Conservation (phyloP, 2,329 filamentous ascomycete species). For the Colletotrichum eremochloae region DNA sequence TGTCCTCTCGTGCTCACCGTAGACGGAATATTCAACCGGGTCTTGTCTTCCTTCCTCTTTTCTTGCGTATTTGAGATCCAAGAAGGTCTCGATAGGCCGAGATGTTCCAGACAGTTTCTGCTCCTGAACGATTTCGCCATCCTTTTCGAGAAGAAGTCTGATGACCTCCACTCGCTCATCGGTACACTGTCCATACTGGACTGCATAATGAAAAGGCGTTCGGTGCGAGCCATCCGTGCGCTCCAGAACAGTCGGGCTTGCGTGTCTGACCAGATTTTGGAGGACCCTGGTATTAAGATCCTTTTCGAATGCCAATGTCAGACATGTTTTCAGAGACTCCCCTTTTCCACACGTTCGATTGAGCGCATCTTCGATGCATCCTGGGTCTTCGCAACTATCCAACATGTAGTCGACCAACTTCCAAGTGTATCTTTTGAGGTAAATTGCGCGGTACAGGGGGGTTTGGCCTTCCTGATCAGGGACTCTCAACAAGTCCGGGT, state of each 20-base stretch:
- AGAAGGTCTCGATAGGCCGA: neutral
- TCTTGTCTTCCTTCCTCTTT: neutral
- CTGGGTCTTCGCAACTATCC: neutral
- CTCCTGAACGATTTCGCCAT: slow-evolving; percentile 32
- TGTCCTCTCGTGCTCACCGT: neutral
- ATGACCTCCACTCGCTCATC: slow-evolving; percentile 43
- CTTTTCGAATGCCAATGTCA: slow-evolving; percentile 7
- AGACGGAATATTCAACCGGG: neutral
- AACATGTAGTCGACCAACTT: neutral
- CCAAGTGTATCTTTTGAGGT: slow-evolving; percentile 3
- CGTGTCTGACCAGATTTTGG: neutral
- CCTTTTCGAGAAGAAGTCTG: slow-evolving; percentile 42
- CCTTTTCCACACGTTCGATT: neutral
- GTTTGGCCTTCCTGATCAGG: neutral
- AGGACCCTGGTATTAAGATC: neutral
- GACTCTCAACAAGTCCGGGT: neutral
- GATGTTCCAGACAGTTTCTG: neutral
- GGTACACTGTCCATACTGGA: slow-evolving; percentile 44
- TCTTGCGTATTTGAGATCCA: neutral
- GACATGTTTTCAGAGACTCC: neutral
- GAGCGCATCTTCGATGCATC: neutral
- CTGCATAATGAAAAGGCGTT: slow-evolving; percentile 45
- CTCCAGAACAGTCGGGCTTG: neutral
- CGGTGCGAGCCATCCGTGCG: neutral
- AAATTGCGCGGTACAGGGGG: neutral